phyloP scores from a whole-genome alignment of 495 filamentous ascomycete species.

The Talaromyces adpressus region DNA sequence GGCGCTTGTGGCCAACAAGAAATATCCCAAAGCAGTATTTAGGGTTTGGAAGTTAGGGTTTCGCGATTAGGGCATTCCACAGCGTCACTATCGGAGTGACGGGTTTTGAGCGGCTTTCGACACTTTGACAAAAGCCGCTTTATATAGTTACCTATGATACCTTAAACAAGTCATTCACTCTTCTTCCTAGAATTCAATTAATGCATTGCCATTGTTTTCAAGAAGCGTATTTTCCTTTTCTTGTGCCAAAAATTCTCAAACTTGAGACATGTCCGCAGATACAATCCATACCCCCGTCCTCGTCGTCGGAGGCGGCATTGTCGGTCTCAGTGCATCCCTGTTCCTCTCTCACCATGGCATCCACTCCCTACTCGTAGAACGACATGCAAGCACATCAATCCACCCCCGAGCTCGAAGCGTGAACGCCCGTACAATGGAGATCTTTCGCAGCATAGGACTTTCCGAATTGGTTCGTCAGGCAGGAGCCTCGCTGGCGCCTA shows the following conservation, averaged over 20 bases:
- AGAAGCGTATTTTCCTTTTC: background rate
- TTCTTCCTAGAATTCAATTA: background rate
- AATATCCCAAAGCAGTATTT: background rate
- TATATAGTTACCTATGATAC: background rate
- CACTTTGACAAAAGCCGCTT: background rate
- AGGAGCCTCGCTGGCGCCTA: slow-evolving; percentile 10
- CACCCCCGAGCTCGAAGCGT: slow-evolving; percentile 22
- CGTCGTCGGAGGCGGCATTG: slow-evolving; percentile 22
- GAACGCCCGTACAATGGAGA: slow-evolving; percentile 20
- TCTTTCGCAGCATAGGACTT: slow-evolving; percentile 16
- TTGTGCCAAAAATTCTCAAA: background rate
- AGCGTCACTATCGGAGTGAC: background rate
- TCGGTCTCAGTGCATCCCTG: slow-evolving; percentile 18
- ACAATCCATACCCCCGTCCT: slow-evolving; percentile 9
- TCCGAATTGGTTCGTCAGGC: slow-evolving; percentile 7
- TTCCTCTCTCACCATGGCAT: slow-evolving; percentile 17
- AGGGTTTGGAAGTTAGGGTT: background rate
- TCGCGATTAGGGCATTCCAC: background rate
- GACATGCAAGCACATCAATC: slow-evolving; percentile 16
- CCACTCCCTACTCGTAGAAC: slow-evolving; percentile 16
- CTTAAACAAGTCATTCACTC: background rate
- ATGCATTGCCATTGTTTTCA: background rate
- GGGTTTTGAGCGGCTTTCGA: background rate
- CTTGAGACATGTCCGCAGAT: background rate
- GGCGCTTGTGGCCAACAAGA: background rate